Conservation (phyloP, 2,329 filamentous ascomycete species). For the Epichloe amarillans region DNA sequence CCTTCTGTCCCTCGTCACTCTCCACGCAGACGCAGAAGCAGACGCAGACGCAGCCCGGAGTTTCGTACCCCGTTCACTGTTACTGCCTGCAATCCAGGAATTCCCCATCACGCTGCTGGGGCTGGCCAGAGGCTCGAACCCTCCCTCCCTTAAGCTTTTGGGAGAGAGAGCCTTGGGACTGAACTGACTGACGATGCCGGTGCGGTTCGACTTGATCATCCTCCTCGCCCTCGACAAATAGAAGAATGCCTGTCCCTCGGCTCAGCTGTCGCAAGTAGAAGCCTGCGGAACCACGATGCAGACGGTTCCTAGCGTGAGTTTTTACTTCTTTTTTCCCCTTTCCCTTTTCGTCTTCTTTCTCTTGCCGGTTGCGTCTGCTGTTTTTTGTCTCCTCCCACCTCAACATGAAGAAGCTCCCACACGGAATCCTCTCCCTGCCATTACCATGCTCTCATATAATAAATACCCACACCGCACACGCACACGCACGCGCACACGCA, state of each 20-base stretch:
- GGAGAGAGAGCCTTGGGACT: background rate
- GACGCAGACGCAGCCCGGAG: background rate
- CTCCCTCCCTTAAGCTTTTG: background rate
- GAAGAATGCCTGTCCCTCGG: constrained; percentile 23
- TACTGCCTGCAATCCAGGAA: background rate
- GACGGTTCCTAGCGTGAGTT: constrained; percentile 38
- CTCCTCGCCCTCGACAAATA: constrained; percentile 16
- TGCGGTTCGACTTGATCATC: constrained; percentile 1
- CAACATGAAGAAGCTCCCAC: background rate
- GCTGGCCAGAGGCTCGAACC: background rate
- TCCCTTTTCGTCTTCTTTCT: background rate
- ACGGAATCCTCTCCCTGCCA: background rate
- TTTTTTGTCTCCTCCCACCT: background rate
- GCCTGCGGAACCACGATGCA: constrained; percentile 34
- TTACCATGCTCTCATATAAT: too few relatives aligned
- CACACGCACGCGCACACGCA: background rate
- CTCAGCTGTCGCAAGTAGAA: constrained; percentile 25
- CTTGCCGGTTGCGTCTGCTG: background rate
- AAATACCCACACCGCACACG: background rate
- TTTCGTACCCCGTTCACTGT: background rate
- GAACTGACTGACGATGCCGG: constrained; percentile 9
- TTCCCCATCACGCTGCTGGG: background rate
- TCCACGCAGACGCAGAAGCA: background rate
- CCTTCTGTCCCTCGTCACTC: background rate
- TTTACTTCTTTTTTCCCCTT: background rate